Base-by-base conservation (phyloP, 495 filamentous ascomycete genomes). In the Xylaria bambusicola region DNA sequence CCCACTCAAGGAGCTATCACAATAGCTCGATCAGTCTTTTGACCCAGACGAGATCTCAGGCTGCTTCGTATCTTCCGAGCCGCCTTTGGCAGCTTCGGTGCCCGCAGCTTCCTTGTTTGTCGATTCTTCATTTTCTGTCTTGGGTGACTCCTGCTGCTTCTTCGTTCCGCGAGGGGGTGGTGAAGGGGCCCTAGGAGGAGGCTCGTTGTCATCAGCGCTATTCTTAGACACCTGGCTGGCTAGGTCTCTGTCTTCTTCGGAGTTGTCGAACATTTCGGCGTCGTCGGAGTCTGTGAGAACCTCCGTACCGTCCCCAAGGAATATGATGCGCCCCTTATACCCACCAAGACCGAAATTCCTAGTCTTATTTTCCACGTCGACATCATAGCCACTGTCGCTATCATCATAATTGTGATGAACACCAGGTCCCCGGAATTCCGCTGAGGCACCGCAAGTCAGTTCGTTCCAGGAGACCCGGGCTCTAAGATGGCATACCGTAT, bases 341-440 rank as follows among this genome's bases (percentile, higher is more conserved):
- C 85, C 83, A 63, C 83, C 86, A 61, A 83, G 81, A 41, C 86
- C 84, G 48, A 75, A 78, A 62, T 55, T 61, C 62, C 70, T 78
- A 67, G 68, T 65, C 56, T 67, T 72, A 57, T 75, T 83, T 66
- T 90, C 85, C 73, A 86, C 81, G 62, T 93, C 90, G 73, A 90
- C 76, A 67, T 97, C 94, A 80, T 93, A 94, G 55, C 93, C 93
- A 77, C 94, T 92, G 50, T 90, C 87, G 73, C 87, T 93, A 71
- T 97, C 92, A 69, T 96, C 93, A 74, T 90, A 91, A 72, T 90
- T 88, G 71, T 95, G 91, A 74, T 92, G 92, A 40, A 88, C 85
- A 52, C 90, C 89, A 49, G 93, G 93, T 63, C 93, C 93, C 57
- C 94, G 90, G 83, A 97, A 96, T 79, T 98, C 92, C 76, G 94